Evolutionary conservation across 1,139 yeast genomes (phyloP), one percentile per base, ranked within the genome.

Genomic region (Scheffersomyces titani): DNA sequence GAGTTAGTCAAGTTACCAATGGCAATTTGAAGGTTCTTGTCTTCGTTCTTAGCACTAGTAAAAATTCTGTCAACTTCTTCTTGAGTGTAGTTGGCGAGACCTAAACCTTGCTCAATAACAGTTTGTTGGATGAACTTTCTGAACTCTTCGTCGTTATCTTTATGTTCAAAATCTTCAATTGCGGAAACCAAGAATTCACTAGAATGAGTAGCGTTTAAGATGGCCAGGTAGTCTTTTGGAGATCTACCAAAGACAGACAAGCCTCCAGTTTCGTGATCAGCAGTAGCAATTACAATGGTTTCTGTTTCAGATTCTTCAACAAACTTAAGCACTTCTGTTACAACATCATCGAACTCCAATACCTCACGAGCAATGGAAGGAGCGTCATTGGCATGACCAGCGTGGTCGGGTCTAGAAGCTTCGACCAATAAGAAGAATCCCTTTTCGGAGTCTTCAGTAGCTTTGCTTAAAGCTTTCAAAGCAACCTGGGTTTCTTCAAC

Each of bases 211-310:
- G 90, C 88, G 59, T 86, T 83, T 22, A 77, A 70, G 56, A 92
- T 77, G n/a, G 83, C 90, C 63, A 86, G 52, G 19, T 52, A 52
- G 51, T 52, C 84, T 4, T 97, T 47, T 21, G 54, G 50, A 20
- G 1, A 63, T 97, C 63, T 81, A 83, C 97, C 97, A 91, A 55
- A 85, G 65, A 65, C 90, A 87, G 85, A 85, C 63, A 92, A 77
- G 2, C 97, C 97, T 60, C 97, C 97, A 49, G 97, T 92, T 70
- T 92, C 97, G 72, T 92, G 97, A 70, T 92, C 97, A 24, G 94
- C 88, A 3, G 97, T 90, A 22, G 92, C 84, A 50, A 92, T 75
- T 47, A 90, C 82, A 52, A 89, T 79, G 0, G 97, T 91, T 60
- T 90, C 96, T 19, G 82, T 84, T 52, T 87, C 89, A 4, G 88